Conservation (phyloP, 2,329 filamentous ascomycete genomes). For the Colletotrichum scovillei region DNA sequence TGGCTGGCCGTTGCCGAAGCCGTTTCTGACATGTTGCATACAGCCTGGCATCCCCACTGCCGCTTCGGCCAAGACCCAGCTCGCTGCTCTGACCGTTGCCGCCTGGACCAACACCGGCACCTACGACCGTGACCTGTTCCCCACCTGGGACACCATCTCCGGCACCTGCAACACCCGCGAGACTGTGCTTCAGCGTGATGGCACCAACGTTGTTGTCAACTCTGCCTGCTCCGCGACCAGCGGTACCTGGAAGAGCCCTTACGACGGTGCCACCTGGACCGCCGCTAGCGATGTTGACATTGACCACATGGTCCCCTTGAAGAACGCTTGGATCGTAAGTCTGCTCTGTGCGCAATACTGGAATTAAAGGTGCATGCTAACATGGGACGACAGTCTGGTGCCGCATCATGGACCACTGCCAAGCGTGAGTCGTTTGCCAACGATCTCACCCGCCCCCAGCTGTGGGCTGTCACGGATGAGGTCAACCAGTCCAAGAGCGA, state of each 20-base stretch:
- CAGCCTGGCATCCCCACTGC: conserved; percentile 72
- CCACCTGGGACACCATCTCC: conserved; percentile 74
- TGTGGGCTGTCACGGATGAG: conserved; percentile 82
- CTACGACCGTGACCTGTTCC: conserved; percentile 77
- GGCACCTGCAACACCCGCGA: conserved; percentile 79
- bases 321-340: conserved; percentile 80
- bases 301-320: conserved; percentile 84
- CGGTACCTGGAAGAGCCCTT: conserved; percentile 78
- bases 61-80: conserved; percentile 65
- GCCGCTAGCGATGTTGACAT: conserved; percentile 79
- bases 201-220: conserved; percentile 69
- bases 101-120: conserved; percentile 63
- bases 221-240: conserved; percentile 71
- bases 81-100: conserved; percentile 69
- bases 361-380: background rate
- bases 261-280: conserved; percentile 79
- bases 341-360: background rate
- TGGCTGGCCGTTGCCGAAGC: background rate
- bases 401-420: conserved; percentile 76
- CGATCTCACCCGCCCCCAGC: conserved; percentile 79
- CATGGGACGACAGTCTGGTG: conserved; percentile 68
- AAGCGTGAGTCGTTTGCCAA: conserved; percentile 79
- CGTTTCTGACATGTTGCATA: background rate
- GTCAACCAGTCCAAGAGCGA: conserved; percentile 83
- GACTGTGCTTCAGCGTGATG: conserved; percentile 79